Base-by-base conservation (phyloP, 2,329 filamentous ascomycete species). In the Periglandula ipomoeae region DNA sequence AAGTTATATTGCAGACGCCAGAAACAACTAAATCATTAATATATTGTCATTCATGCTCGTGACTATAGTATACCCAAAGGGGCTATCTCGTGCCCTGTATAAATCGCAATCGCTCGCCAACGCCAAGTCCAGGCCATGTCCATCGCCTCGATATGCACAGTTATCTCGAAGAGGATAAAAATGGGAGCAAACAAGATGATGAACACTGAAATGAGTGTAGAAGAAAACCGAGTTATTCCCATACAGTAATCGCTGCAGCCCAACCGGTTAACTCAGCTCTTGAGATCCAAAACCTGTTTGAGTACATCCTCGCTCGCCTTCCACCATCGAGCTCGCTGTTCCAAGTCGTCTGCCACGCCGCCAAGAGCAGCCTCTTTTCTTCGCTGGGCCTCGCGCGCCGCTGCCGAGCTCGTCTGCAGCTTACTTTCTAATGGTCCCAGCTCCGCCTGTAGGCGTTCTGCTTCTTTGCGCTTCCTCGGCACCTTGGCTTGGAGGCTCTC, bases 291-390 rank as follows among this genome's bases (percentile, higher is more conserved):
- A 66, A 86, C 79, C 50, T 77, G 73, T 59, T 70, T 79, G 62
- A 89, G 63, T 11, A 72, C 75, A 8, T 70, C 68, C 60, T 89
- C 85, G n/a, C 79, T 81, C 17, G 82, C 82, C 55, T 79, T 77
- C 67, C 82, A 81, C 87, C 87, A 91, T 55, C 85, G 72, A 5
- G 84, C 87, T 56, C 81, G 76, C 64, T 87, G 83, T 62, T 90
- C 87, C 27, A 89, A 64, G 58, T 90, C 85, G 57, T 89, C 85
- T 15, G 79, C 79, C 38, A 81, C 78, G 5, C 82, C 84, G 5
- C 80, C 79, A 7, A 82, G 68, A 8, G 81, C 75, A 10, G 75
- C 75, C 58, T 88, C 84, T 62, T 82, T 84, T 57, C 84, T 75
- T 59, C 80, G 72, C 63, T 75, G 77, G 11, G 85, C 85, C 58